Base-by-base conservation (phyloP, 768 basidiomycete species). In the Tricholoma bakamatsutake region DNA sequence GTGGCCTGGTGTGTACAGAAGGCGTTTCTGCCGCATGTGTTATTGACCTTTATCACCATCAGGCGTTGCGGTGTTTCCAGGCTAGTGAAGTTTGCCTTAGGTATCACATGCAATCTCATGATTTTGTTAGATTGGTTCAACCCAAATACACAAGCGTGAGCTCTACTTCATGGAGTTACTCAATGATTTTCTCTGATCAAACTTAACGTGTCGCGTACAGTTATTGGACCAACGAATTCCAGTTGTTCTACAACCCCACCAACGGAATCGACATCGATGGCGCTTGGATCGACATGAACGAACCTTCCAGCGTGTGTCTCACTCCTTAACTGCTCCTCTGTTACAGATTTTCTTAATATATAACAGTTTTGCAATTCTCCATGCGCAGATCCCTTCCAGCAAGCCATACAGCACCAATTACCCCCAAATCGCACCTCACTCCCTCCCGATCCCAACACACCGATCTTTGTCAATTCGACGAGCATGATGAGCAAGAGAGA, bases 211-310 rank as follows among this genome's bases (percentile, higher is more conserved):
- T 15, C 34, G 3, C 53, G 31, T 33, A 37, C 53, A 83, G 82
- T 27, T 84, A 76, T 62, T 89, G 87, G 87, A 79, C 69, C 2
- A 78, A 75, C 39, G 84, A 87, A 57, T 86, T 85, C 65, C 56
- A 71, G 28, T 49, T 71, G 6, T 85, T 88, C 67, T 85, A 82
- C 64, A 73, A 70, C 57, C 74, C 81, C 0, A 57, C 72, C 11
- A 75, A 67, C 0, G 84, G 84, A 1, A 57, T 88, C 8, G 81
- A 87, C 55, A 86, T 87, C 30, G 84, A 87, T 58, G 86, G 85
- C 9, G 78, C 78, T 15, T 88, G 87, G 88, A 86, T 87, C 24
- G 84, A 86, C 59, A 86, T 85, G 85, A 87, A 88, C 64, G 86
- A 88, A 57, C 86, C 87, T 5, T 67, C 84, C 3, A 87, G 77